Evolutionary conservation across 352 stramenopile genomes (phyloP).

Genomic region (Peronospora destructor): DNA sequence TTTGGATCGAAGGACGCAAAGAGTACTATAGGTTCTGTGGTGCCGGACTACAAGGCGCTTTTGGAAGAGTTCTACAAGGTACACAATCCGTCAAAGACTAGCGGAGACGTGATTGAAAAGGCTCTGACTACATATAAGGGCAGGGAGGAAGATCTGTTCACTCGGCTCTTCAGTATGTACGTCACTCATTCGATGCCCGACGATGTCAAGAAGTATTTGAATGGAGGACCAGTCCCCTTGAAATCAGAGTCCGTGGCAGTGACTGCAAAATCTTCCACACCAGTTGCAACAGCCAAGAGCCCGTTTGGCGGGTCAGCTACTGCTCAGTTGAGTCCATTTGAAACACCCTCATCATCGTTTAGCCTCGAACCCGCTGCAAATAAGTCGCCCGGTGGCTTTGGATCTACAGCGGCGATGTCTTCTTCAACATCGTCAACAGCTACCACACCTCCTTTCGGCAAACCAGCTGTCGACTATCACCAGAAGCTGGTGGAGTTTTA

Average conservation of each 20-base stretch:
- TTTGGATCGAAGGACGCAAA: constrained; percentile 18
- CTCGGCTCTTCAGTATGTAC: constrained; percentile 55
- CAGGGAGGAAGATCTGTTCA: constrained; percentile 55
- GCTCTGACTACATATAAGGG: constrained; percentile 45
- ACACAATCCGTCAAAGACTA: constrained; percentile 45
- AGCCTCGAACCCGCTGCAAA: constrained; percentile 22
- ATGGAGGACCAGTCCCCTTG: constrained; percentile 40
- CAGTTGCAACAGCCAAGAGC: constrained; percentile 22
- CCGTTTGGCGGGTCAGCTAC: constrained; percentile 16
- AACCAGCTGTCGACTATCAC: constrained; percentile 32
- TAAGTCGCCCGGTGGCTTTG: constrained; percentile 25
- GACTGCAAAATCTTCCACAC: constrained; percentile 11
- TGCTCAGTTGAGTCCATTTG: constrained; percentile 21
- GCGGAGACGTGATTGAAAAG: constrained; percentile 41
- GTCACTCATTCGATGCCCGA: constrained; percentile 45
- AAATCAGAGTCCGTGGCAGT: constrained; percentile 20
- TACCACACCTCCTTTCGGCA: constrained; percentile 32
- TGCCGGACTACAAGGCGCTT: constrained; percentile 41
- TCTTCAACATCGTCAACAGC: constrained; percentile 11
- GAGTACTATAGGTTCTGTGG: constrained; percentile 7
- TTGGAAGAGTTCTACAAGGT: constrained; percentile 61
- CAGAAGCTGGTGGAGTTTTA: constrained; percentile 87
- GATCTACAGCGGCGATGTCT: constrained; percentile 9
- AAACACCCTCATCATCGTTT: constrained; percentile 20
- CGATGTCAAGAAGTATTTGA: constrained; percentile 56